Conservation (phyloP, 106 monocot species). For the Alisma plantagoaquatica region DNA sequence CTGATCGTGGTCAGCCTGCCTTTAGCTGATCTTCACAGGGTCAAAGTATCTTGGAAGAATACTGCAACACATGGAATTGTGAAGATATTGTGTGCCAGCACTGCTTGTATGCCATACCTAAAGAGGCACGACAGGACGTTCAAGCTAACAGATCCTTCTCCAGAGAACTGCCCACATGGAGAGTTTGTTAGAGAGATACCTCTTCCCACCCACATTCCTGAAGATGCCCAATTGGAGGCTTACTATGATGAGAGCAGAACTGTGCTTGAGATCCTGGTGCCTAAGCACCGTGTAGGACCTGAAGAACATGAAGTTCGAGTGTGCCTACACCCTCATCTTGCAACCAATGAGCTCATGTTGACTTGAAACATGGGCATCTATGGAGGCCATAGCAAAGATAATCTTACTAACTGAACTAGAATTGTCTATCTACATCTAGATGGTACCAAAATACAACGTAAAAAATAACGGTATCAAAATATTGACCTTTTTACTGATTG, state of each 20-base stretch:
- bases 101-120: constrained; percentile 19
- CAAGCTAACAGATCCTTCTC: constrained; percentile 20
- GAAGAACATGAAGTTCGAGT: constrained; percentile 30
- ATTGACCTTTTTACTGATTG: not conserved
- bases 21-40: constrained; percentile 17
- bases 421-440: not conserved
- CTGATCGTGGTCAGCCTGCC: constrained; percentile 28
- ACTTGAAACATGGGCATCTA: no score
- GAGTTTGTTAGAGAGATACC: constrained; percentile 27
- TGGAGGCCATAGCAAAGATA: no score
- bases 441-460: not conserved
- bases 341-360: constrained; percentile 13
- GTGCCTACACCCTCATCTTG: constrained; percentile 31
- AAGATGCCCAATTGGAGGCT: constrained; percentile 26
- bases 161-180: constrained; percentile 25
- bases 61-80: constrained; percentile 26
- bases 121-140: constrained; percentile 27
- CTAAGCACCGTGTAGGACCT: constrained; percentile 21
- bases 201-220: constrained; percentile 23
- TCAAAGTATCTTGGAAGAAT: constrained; percentile 28
- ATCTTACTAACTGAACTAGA: no score
- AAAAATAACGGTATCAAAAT: not conserved
- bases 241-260: constrained; percentile 19
- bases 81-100: constrained; percentile 25
- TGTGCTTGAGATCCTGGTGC: constrained; percentile 23